A percentile compares a stretch with the other conserved stretches of the same genome.
Evolutionary conservation across 2,329 filamentous ascomycete species (phyloP).

Genomic region (Piedraia hortae): DNA sequence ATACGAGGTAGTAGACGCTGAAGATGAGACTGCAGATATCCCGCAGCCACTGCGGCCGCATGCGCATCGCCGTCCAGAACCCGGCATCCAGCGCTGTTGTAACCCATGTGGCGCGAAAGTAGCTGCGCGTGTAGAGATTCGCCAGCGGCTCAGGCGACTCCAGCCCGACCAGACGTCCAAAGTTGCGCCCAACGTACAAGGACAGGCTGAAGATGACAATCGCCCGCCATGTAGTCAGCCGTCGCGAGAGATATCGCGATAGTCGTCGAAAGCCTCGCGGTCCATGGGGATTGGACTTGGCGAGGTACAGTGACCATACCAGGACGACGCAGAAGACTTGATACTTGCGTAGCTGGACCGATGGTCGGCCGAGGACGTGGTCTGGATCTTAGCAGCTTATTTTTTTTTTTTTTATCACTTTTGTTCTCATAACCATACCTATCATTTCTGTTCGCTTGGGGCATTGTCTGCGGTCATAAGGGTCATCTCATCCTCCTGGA

Average conservation of each 20-base stretch:
- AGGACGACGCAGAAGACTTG: constrained; percentile 77
- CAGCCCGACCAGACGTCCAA: constrained; percentile 71
- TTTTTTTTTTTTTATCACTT: too few relatives aligned
- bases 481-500: too few relatives aligned
- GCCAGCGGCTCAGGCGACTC: constrained; percentile 82
- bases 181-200: constrained; percentile 76
- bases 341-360: constrained; percentile 68
- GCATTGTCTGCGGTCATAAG: too few relatives aligned
- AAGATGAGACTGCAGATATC: constrained; percentile 66
- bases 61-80: constrained; percentile 96
- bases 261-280: constrained; percentile 43
- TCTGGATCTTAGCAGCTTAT: too few relatives aligned
- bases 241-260: constrained; percentile 40
- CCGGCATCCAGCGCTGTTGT: constrained; percentile 83
- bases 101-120: constrained; percentile 92
- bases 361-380: constrained; percentile 76
- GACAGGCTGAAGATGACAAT: constrained; percentile 69
- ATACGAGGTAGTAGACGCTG: constrained; percentile 69
- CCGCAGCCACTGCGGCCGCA: constrained; percentile 50
- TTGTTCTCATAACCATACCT: too few relatives aligned
- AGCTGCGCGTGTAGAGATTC: constrained; percentile 75
- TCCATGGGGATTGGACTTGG: constrained; percentile 63
- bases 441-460: too few relatives aligned
- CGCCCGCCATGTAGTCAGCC: constrained; percentile 70
- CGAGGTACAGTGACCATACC: constrained; percentile 72